Percentiles rank a stretch among this genome's conserved stretches.
Evolutionary conservation across 257 asterid species (phyloP).

Genomic region (Galeopsis tetrahit): DNA sequence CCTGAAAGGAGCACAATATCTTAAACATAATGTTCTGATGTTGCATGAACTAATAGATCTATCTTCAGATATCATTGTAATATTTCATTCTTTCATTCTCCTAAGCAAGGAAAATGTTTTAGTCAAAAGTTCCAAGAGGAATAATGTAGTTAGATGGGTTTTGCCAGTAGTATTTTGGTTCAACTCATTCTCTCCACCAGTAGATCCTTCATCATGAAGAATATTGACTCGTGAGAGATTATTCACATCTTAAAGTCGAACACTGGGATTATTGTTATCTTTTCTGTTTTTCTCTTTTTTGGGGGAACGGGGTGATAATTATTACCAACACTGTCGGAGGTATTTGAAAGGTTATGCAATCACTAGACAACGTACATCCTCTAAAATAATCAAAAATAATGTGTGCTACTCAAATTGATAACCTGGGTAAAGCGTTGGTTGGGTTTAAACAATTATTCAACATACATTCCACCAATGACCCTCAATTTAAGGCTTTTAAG

Average conservation of each 20-base stretch:
- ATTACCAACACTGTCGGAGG: not conserved
- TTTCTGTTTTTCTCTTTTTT: not conserved
- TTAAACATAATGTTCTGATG: not conserved
- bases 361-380: no score
- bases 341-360: not conserved
- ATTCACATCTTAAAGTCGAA: not conserved
- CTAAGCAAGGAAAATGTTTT: not conserved
- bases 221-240: not conserved
- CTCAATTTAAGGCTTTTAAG: conserved; percentile 12
- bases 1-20: not conserved
- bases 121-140: not conserved
- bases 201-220: not conserved
- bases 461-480: not conserved
- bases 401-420: not conserved
- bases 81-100: not conserved
- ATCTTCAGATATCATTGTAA: not conserved
- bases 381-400: not conserved
- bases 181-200: not conserved
- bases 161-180: conserved; percentile 6
- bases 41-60: not conserved
- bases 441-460: not conserved
- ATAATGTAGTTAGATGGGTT: not conserved
- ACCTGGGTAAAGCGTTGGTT: not conserved
- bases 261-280: not conserved
- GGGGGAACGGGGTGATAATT: not conserved